Percentiles rank a stretch among this genome's conserved stretches.
Evolutionary conservation across 495 filamentous ascomycete species (phyloP).

Genomic region (Poronia punctata): DNA sequence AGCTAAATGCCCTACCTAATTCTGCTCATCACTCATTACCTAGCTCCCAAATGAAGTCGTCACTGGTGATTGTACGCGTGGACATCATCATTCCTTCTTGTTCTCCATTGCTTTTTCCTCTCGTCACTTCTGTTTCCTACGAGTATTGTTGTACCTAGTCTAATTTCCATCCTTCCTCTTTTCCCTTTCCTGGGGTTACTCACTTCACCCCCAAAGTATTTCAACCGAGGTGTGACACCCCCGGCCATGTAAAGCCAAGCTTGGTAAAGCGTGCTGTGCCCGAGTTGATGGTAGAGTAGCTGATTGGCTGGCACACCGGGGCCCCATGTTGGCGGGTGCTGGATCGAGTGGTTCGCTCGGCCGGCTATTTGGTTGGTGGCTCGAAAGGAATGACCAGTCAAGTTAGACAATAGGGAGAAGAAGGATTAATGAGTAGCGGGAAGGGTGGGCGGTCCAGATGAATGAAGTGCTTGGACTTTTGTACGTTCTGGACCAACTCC

Average conservation of each 20-base stretch:
- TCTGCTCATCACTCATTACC: no score
- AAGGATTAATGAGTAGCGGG: background rate
- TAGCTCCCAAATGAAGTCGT: no score
- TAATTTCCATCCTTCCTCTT: background rate
- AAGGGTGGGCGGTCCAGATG: no score
- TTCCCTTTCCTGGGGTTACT: background rate
- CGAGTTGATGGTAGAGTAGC: conserved; percentile 5
- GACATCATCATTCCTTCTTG: no score
- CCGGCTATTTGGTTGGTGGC: conserved; percentile 1
- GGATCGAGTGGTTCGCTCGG: conserved; percentile 10
- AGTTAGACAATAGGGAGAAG: background rate
- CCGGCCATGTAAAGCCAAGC: background rate
- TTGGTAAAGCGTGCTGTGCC: conserved; percentile 1
- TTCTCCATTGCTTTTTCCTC: no score
- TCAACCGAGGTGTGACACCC: conserved; percentile 1
- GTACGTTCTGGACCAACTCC: no score
- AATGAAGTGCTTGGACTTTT: no score
- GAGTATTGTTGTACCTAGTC: no score
- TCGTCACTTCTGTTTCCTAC: no score
- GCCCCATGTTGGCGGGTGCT: background rate
- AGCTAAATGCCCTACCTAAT: no score
- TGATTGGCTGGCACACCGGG: conserved; percentile 8
- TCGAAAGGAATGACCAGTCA: background rate
- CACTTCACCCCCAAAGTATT: background rate
- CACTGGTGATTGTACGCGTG: no score